phyloP scores from a whole-genome alignment of 306 rosid species.

The Elaeagnus macrophylla region DNA sequence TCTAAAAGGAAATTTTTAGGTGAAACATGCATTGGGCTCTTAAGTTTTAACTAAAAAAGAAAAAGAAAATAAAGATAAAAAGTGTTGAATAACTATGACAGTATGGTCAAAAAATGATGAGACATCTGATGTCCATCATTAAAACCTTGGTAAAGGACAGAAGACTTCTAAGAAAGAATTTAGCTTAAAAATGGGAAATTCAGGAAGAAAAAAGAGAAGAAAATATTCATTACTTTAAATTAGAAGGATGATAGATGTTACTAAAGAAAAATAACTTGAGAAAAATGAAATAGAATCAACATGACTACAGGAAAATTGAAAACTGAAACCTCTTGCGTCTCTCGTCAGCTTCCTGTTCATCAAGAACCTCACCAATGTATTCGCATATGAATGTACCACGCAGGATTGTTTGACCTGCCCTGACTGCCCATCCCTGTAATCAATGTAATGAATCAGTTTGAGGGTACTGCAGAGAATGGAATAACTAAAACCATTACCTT shows the following conservation, averaged over 20 bases:
- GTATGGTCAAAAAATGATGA: no score
- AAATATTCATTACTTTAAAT: no score
- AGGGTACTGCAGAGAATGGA: constrained; percentile 14
- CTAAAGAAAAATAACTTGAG: not conserved
- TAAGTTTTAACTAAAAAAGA: no score
- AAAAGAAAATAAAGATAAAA: no score
- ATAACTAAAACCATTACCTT: constrained; percentile 41
- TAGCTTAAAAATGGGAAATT: no score
- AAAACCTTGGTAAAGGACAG: no score
- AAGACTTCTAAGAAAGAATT: no score
- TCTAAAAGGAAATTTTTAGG: no score
- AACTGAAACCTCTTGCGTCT: constrained; percentile 57
- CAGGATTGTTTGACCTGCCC: constrained; percentile 79
- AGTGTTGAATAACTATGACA: no score
- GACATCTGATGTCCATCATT: no score
- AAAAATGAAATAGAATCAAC: constrained; percentile 8
- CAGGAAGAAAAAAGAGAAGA: no score
- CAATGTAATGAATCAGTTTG: constrained; percentile 16
- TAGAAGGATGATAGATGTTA: not conserved
- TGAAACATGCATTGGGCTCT: no score
- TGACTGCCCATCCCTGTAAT: constrained; percentile 83
- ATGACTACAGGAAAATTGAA: constrained; percentile 14
- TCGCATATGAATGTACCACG: constrained; percentile 93
- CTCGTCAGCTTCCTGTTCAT: constrained; percentile 54
- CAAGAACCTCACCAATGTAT: constrained; percentile 80